Evolutionary conservation across 306 rosid genomes (phyloP), one percentile per base, ranked within the genome.

Genomic region (Trichosanthes truncata): DNA sequence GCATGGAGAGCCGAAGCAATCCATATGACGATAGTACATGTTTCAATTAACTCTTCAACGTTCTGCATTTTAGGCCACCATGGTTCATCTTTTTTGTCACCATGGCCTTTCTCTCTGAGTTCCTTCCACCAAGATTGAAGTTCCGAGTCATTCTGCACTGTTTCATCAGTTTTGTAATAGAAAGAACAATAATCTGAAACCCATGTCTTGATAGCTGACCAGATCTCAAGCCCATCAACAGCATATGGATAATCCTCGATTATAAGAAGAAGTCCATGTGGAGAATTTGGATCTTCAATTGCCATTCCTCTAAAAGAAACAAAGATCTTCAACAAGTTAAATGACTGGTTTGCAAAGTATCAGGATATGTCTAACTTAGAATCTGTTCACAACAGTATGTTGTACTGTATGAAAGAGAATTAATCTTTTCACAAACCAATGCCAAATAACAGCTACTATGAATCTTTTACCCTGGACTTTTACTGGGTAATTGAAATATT

Each of bases 111-210:
- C 77, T 71, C 77, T 23, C 40, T 71, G 31, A 71, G 77, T 15
- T 71, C 77, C 77, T 78, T 85, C 96, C 96, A 89, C 83, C 90
- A 92, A 52, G 88, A 85, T 77, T 89, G 96, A 66, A 89, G 90
- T 57, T 89, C 96, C 29, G 81, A 2, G 78, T 91, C 96, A 36
- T 87, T 82, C 6, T 12, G 78, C 48, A 91, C 79, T 14, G 57
- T 75, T 49, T 48, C 83, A 49, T 91, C 86, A 9, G 85, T 85
- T 13, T 81, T 76, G 83, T 91, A 87, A 84, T 89, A 91, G 80
- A 79, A 63, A 53, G 59, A 81, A 78, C 89, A 72, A 46, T 72
- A 72, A 25, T 72, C 77, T 26, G 7, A 6, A 72, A 72, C 77
- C 77, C 77, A 72, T 15, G 87, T 78, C 48, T 86, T 83, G 36